Evolutionary conservation across 441 rosid genomes (phyloP).

Genomic region (Euphorbia celastroides): DNA sequence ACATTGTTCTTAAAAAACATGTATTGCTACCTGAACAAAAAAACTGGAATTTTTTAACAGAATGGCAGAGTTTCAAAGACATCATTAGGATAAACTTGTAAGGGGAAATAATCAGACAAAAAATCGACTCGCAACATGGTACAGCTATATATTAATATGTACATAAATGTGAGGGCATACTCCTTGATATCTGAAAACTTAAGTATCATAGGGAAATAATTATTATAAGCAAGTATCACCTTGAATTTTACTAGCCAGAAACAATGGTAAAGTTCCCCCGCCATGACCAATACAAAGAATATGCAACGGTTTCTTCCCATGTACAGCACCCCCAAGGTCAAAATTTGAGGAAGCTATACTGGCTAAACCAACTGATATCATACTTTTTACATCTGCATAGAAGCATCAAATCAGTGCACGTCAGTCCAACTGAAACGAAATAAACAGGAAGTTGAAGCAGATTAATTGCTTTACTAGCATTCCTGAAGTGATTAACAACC

Average conservation of each 20-base stretch:
- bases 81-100: no score
- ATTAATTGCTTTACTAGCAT: no score
- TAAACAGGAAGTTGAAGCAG: neutral
- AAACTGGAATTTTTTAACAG: neutral
- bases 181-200: conserved; percentile 6
- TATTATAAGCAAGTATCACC: conserved; percentile 30
- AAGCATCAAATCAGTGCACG: neutral
- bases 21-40: neutral
- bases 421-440: conserved; percentile 1
- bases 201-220: neutral
- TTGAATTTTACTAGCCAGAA: conserved; percentile 71
- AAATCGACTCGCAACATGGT: neutral
- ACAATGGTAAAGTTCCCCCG: conserved; percentile 86
- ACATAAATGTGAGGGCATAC: neutral
- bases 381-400: conserved; percentile 25
- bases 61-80: no score
- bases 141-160: no score
- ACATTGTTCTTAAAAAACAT: neutral
- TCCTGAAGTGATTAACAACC: no score
- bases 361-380: conserved; percentile 35
- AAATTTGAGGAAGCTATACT: conserved; percentile 50
- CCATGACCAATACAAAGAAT: conserved; percentile 89
- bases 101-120: neutral
- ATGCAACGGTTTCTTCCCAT: conserved; percentile 53
- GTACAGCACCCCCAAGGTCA: conserved; percentile 45